These are phyloP conservation scores for Russula brevipes DNA, from an alignment of 768 basidiomycete genomes.

Conservation along the genomic window DNA sequence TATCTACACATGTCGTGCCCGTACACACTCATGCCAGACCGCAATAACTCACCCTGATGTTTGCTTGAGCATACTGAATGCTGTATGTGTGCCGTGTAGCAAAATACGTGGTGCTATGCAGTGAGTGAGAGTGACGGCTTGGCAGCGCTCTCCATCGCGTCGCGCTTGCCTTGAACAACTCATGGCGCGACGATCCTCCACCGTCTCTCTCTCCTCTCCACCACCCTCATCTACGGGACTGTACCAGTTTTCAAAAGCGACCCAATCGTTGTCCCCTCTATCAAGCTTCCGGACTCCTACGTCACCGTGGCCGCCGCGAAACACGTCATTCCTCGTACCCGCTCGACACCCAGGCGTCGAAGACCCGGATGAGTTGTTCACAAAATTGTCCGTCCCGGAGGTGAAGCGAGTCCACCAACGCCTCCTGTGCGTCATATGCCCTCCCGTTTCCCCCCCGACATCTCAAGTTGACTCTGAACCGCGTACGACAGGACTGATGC, in stretches of 20 bases:
- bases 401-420: slow-evolving; percentile 63
- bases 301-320: slow-evolving; percentile 22
- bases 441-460: background rate
- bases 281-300: slow-evolving; percentile 15
- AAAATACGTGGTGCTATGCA: no score
- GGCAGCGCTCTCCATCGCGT: background rate
- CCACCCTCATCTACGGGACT: slow-evolving; percentile 21
- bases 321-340: background rate
- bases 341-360: slow-evolving; percentile 24
- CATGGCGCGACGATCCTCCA: slow-evolving; percentile 41
- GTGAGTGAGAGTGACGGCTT: background rate
- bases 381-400: slow-evolving; percentile 63
- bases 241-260: slow-evolving; percentile 4
- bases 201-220: slow-evolving; percentile 32
- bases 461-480: slow-evolving; percentile 4
- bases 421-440: slow-evolving; percentile 46
- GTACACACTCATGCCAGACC: slow-evolving; percentile 1
- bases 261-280: slow-evolving; percentile 11
- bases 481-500: slow-evolving; percentile 45
- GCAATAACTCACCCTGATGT: background rate
- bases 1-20: slow-evolving; percentile 6
- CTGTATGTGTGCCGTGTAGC: background rate
- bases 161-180: slow-evolving; percentile 1
- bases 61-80: background rate
- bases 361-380: slow-evolving; percentile 72